Evolutionary conservation across 305 asterid genomes (phyloP).

Genomic region (Solanum hybrid): DNA sequence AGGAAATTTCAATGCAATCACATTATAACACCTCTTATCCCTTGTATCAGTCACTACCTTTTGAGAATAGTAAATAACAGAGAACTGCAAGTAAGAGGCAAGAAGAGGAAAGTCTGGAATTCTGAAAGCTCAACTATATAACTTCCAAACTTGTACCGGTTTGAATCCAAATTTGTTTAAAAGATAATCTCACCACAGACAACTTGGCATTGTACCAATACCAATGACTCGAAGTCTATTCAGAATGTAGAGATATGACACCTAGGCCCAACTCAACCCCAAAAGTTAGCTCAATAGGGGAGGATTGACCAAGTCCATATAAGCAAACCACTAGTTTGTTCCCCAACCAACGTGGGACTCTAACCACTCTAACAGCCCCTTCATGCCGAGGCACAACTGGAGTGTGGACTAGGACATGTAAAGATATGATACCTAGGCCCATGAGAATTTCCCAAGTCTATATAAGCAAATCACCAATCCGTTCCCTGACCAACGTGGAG

Average conservation of each 20-base stretch:
- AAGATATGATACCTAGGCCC: neutral
- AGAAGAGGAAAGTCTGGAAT: neutral
- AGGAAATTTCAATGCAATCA: neutral
- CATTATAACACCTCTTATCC: neutral
- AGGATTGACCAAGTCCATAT: neutral
- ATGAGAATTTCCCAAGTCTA: neutral
- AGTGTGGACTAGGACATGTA: neutral
- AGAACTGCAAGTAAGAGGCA: neutral
- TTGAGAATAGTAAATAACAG: neutral
- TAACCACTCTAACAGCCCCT: neutral
- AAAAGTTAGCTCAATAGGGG: neutral
- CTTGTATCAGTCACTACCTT: neutral
- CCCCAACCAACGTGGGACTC: neutral
- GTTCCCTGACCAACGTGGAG: neutral
- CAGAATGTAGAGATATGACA: neutral
- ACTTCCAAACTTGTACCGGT: neutral
- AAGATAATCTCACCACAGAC: neutral
- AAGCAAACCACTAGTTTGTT: neutral
- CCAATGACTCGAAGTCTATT: neutral
- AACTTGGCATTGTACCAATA: neutral
- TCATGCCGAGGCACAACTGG: neutral
- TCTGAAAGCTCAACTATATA: neutral
- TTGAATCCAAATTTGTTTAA: neutral
- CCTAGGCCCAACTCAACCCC: neutral
- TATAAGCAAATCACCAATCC: neutral